Evolutionary conservation across 345 rosid species (phyloP), one percentile per base, ranked within the genome.

Genomic region (Arabis hirsuta): DNA sequence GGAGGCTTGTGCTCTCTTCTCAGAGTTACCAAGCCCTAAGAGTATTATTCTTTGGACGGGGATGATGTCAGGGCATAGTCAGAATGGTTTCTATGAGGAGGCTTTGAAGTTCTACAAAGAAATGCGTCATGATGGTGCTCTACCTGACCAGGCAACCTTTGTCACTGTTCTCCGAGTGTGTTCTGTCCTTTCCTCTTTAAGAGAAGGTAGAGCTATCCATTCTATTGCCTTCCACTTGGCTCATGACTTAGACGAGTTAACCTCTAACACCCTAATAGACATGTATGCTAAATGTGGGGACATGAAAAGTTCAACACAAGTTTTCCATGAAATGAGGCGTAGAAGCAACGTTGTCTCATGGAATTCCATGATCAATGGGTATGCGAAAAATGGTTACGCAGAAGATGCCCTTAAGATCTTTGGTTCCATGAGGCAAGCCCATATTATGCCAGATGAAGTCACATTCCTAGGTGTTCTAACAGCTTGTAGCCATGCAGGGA

Each of bases 271-370:
- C 65, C 84, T 94, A 50, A 73, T 94, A 48, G 98, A 91, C 83
- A 94, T 94, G 98, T 91, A 94, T 81, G 92, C 98, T 70, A 94
- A 94, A 84, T 94, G 98, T 38, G 97, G 98, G 67, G 92, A 88
- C 61, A 81, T 89, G 70, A 74, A 70, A 76, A 83, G 90, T 70
- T 86, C 96, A 51, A 69, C 71, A 29, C 89, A 81, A 72, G 84
- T 84, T 77, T 94, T 91, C 50, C 24, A 74, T 31, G 92, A 91
- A 72, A 86, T 94, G 84, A 77, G 36, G 52, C 43, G 62, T 47
- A 88, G 65, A 83, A 71, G 78, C 62, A 80, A 65, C 58, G 88
- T 85, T 56, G 83, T 86, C 60, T 83, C 91, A 39, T 94, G 98
- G 98, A 94, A 94, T 76, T 91, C 96, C 11, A 83, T 91, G 86